These are phyloP conservation scores for Toxicodendron radicans DNA, from an alignment of 345 rosid species.

Conservation along the genomic window DNA sequence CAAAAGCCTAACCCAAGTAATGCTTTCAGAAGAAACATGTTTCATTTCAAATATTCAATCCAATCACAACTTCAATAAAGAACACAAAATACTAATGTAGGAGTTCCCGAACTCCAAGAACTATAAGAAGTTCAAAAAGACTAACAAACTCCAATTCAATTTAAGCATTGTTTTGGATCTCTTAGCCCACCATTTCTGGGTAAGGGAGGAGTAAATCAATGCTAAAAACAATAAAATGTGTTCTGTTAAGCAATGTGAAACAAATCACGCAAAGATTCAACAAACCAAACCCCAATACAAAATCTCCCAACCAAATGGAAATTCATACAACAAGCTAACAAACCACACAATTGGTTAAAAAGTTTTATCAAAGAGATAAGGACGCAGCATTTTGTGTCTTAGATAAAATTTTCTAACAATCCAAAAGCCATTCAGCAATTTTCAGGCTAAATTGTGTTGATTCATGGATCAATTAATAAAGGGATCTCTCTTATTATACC, in stretches of 20 bases:
- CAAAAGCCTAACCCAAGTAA: too few relatives aligned
- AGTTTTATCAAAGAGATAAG: too few relatives aligned
- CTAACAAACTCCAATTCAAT: constrained; percentile 47
- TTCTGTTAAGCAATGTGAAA: neutral
- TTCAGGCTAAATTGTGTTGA: too few relatives aligned
- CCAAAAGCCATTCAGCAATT: too few relatives aligned
- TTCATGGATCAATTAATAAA: too few relatives aligned
- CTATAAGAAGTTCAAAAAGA: constrained; percentile 36
- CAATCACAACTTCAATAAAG: too few relatives aligned
- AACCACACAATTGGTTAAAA: neutral
- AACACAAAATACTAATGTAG: too few relatives aligned
- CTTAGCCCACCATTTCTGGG: constrained; percentile 15
- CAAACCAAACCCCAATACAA: neutral
- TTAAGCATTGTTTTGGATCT: constrained; percentile 37
- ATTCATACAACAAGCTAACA: neutral
- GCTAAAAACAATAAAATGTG: neutral
- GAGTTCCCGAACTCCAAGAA: constrained; percentile 52
- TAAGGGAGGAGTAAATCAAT: constrained; percentile 24
- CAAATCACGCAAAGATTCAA: neutral
- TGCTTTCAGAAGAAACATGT: too few relatives aligned
- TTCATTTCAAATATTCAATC: too few relatives aligned
- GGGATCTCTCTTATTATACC: too few relatives aligned
- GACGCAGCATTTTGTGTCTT: too few relatives aligned
- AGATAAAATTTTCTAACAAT: too few relatives aligned
- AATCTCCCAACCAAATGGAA: neutral